Conservation (phyloP, 2,329 filamentous ascomycete genomes). For the Penicillium sp. region DNA sequence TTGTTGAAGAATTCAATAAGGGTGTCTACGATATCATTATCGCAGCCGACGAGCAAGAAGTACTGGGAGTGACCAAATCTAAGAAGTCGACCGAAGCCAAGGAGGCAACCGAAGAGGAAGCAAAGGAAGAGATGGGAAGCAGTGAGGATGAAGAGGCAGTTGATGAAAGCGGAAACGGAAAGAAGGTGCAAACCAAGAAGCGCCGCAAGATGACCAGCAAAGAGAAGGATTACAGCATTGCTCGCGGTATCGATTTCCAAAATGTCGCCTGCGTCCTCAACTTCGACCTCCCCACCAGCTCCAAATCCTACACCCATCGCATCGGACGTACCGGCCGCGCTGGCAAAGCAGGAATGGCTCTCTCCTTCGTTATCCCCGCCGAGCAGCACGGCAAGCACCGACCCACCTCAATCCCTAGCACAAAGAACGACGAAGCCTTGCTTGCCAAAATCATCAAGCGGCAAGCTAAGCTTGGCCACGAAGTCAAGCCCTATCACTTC, state of each 20-base stretch:
- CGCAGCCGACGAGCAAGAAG: constrained; percentile 86
- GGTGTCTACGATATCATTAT: constrained; percentile 98
- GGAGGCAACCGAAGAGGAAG: constrained; percentile 26
- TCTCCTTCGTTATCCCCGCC: constrained; percentile 89
- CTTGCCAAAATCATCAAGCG: constrained; percentile 75
- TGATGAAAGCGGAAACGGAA: constrained; percentile 29
- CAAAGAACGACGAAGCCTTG: constrained; percentile 81
- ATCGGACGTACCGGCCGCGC: constrained; percentile 92
- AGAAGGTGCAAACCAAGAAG: constrained; percentile 44
- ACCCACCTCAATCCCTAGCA: constrained; percentile 71
- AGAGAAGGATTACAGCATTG: constrained; percentile 91
- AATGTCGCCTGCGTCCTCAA: constrained; percentile 94
- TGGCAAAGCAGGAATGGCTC: constrained; percentile 85
- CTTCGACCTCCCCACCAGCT: constrained; percentile 85
- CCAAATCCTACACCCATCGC: constrained; percentile 94
- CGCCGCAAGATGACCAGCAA: constrained; percentile 65
- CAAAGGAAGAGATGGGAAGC: constrained; percentile 31
- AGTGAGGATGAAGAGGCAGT: constrained; percentile 41
- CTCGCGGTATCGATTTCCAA: constrained; percentile 93
- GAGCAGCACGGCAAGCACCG: constrained; percentile 85
- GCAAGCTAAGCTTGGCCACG: constrained; percentile 74
- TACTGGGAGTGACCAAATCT: constrained; percentile 58
- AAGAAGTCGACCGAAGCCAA: constrained; percentile 31
- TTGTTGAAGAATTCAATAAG: constrained; percentile 96
- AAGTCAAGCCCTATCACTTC: constrained; percentile 87